These are phyloP conservation scores for Candida cerambycidarum DNA, from an alignment of 805 yeast species.

Conservation along the genomic window DNA sequence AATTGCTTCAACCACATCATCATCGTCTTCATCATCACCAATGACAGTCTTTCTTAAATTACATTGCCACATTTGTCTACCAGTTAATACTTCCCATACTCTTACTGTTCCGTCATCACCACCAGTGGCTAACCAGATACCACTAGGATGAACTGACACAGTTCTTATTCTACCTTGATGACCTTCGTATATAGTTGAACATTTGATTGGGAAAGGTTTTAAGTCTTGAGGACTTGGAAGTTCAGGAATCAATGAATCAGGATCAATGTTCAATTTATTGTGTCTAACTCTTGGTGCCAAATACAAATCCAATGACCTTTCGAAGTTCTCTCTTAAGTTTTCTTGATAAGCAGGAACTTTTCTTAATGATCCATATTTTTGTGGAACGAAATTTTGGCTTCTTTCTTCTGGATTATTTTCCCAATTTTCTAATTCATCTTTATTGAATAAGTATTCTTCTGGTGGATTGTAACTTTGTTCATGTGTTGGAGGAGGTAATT, in stretches of 20 bases:
- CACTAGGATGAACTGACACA: slow-evolving; percentile 81
- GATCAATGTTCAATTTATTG: slow-evolving; percentile 88
- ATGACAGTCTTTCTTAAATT: slow-evolving; percentile 30
- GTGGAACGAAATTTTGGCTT: slow-evolving; percentile 76
- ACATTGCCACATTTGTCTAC: slow-evolving; percentile 84
- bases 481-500: slow-evolving; percentile 91
- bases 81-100: slow-evolving; percentile 95
- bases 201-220: slow-evolving; percentile 92
- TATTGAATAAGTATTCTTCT: slow-evolving; percentile 81
- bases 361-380: slow-evolving; percentile 77
- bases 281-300: slow-evolving; percentile 95
- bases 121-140: slow-evolving; percentile 96
- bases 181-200: slow-evolving; percentile 82
- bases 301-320: slow-evolving; percentile 89
- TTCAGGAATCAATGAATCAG: slow-evolving; percentile 93
- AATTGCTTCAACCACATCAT: slow-evolving; percentile 75
- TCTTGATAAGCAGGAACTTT: slow-evolving; percentile 93
- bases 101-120: slow-evolving; percentile 95
- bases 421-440: slow-evolving; percentile 76
- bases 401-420: slow-evolving; percentile 75
- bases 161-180: slow-evolving; percentile 83
- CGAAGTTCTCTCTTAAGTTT: slow-evolving; percentile 84
- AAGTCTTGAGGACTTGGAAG: slow-evolving; percentile 95
- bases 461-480: slow-evolving; percentile 98
- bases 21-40: slow-evolving; percentile 52